These are phyloP conservation scores for Phytophthora syringae DNA, from an alignment of 352 stramenopile genomes.

Conservation along the genomic window DNA sequence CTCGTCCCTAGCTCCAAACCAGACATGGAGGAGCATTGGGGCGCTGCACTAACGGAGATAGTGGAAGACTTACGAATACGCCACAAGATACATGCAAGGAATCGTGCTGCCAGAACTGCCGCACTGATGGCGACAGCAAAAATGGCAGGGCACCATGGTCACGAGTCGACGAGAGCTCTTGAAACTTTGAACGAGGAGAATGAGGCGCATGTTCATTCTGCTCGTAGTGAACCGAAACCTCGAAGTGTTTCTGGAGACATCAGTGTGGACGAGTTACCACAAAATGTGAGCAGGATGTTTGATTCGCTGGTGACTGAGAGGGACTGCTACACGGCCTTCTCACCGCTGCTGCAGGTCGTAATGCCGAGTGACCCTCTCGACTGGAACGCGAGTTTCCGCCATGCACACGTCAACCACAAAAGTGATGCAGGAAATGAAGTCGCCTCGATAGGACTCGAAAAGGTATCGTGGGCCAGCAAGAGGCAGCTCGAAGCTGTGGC, in stretches of 20 bases:
- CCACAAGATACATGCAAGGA: neutral
- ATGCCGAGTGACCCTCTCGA: constrained; percentile 41
- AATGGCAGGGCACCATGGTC: neutral
- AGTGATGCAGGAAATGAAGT: neutral
- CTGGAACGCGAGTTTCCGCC: constrained; percentile 36
- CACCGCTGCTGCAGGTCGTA: constrained; percentile 45
- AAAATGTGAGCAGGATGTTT: constrained; percentile 34
- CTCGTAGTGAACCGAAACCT: neutral
- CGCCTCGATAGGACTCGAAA: neutral
- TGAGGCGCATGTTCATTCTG: neutral
- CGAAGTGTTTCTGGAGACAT: neutral
- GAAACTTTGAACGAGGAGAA: constrained; percentile 10
- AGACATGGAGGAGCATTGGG: constrained; percentile 42
- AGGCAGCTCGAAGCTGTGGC: constrained; percentile 7
- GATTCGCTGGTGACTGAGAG: constrained; percentile 28
- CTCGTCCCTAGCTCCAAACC: constrained; percentile 18
- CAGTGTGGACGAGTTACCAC: constrained; percentile 10
- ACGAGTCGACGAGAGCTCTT: neutral
- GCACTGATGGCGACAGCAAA: neutral
- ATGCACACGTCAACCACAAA: neutral
- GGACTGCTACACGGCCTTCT: constrained; percentile 53
- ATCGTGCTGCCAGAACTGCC: neutral
- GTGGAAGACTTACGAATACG: constrained; percentile 17
- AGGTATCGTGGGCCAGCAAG: constrained; percentile 18
- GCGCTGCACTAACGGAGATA: constrained; percentile 17